Conservation (phyloP, 208 protist genomes). For the Acanthamoeba royreba region DNA sequence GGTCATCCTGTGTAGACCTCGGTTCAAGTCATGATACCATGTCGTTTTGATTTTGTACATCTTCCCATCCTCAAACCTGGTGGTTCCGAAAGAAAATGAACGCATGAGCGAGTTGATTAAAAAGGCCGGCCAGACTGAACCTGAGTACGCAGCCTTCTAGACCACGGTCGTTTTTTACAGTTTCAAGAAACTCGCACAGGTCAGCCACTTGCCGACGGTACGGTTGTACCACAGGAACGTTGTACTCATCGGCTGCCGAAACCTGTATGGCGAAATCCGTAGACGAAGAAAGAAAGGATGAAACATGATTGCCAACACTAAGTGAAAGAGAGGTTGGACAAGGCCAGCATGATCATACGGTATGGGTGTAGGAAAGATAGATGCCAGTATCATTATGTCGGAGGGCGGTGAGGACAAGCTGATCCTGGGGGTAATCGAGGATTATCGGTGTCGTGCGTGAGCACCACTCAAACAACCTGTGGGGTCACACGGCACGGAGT, state of each 20-base stretch:
- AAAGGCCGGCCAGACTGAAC: background rate
- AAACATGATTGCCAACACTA: background rate
- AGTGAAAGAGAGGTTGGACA: background rate
- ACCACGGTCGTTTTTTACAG: background rate
- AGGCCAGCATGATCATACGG: background rate
- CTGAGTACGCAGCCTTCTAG: background rate
- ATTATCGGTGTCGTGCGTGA: background rate
- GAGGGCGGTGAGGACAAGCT: background rate
- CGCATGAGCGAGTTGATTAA: background rate
- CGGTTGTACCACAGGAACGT: background rate
- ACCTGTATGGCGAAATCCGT: background rate
- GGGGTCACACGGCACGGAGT: background rate
- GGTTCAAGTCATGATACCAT: background rate
- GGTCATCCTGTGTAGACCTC: background rate
- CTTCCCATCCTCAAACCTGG: background rate
- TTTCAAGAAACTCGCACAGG: background rate
- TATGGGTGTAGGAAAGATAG: background rate
- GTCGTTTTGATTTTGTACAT: conserved; percentile 13
- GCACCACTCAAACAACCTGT: conserved; percentile 3
- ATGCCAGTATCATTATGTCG: background rate
- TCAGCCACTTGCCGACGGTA: background rate
- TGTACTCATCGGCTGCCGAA: background rate
- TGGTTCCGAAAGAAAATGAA: background rate
- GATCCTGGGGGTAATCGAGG: background rate
- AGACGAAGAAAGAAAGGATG: background rate